Conservation (phyloP, 2,329 filamentous ascomycete genomes). For the Monosporascus cannonballus region DNA sequence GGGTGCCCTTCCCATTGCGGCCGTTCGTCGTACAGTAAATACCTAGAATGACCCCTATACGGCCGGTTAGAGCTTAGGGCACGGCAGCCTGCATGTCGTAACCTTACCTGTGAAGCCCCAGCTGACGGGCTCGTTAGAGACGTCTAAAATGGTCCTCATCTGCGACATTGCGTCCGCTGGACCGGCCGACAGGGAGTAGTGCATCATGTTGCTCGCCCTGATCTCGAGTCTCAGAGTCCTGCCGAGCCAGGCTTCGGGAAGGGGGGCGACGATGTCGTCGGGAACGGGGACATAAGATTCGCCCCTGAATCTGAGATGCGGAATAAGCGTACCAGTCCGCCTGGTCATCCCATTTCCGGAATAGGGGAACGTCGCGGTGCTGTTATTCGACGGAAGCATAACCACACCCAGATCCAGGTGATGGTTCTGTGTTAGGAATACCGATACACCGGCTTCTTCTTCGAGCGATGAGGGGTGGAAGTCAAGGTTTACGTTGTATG, state of each 20-base stretch:
- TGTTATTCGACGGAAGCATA: slow-evolving; percentile 25
- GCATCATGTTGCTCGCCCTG: slow-evolving; percentile 37
- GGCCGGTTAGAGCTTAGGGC: not conserved
- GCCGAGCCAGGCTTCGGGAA: slow-evolving; percentile 33
- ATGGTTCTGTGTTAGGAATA: slow-evolving; percentile 48
- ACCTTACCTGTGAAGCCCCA: slow-evolving; percentile 34
- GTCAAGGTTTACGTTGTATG: slow-evolving; percentile 39
- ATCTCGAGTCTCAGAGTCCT: slow-evolving; percentile 34
- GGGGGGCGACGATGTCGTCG: slow-evolving; percentile 25
- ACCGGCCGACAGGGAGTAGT: slow-evolving; percentile 35
- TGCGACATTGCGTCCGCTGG: slow-evolving; percentile 24
- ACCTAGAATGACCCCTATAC: slow-evolving; percentile 41
- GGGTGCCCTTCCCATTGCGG: slow-evolving; percentile 29
- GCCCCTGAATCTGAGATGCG: slow-evolving; percentile 39
- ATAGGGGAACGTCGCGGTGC: slow-evolving; percentile 14
- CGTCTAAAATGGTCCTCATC: slow-evolving; percentile 26
- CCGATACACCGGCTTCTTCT: slow-evolving; percentile 46
- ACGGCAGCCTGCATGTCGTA: too few relatives aligned
- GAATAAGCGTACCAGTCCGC: slow-evolving; percentile 19
- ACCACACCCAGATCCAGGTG: slow-evolving; percentile 42
- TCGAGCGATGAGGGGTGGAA: slow-evolving; percentile 32
- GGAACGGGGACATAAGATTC: slow-evolving; percentile 35
- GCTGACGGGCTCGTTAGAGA: slow-evolving; percentile 30
- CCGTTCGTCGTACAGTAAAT: slow-evolving; percentile 49
- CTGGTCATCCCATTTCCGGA: not conserved